Evolutionary conservation across 2,329 filamentous ascomycete genomes (phyloP).

Genomic region (Penicillium sp.): DNA sequence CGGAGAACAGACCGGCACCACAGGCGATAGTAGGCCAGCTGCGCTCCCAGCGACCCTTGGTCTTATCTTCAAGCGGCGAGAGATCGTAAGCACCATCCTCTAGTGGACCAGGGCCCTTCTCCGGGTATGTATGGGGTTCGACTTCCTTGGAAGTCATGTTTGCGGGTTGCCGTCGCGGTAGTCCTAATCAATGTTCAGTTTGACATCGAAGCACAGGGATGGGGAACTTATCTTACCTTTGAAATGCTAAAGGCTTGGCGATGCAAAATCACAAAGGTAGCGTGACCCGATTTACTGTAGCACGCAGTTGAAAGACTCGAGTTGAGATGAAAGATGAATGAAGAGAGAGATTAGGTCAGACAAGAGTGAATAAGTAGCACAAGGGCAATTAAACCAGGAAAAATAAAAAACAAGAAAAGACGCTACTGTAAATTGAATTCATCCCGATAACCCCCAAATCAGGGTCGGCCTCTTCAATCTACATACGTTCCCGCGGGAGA

Average conservation of each 20-base stretch:
- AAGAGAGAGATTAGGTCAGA: not conserved
- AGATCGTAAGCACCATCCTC: constrained; percentile 19
- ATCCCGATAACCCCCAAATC: not conserved
- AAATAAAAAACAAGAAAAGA: not conserved
- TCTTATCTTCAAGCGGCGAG: constrained; percentile 25
- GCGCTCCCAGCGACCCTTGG: constrained; percentile 52
- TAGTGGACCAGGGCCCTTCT: constrained; percentile 12
- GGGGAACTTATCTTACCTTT: not conserved
- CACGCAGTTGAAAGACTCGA: not conserved
- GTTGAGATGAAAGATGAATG: not conserved
- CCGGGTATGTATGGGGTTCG: constrained; percentile 11
- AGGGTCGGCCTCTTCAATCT: not conserved
- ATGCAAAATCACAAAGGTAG: not conserved
- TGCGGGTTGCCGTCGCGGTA: not conserved
- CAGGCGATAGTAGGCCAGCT: constrained; percentile 79
- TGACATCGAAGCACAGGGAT: not conserved
- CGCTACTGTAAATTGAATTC: not conserved
- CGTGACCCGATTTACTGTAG: not conserved
- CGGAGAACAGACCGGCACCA: constrained; percentile 84
- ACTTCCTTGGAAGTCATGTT: not conserved
- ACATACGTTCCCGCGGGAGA: not conserved
- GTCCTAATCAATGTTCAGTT: not conserved
- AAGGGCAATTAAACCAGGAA: not conserved
- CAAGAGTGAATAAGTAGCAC: not conserved
- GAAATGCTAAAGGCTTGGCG: not conserved